Evolutionary conservation across 225 moss, liverwort and hornwort genomes (phyloP).

Genomic region (Straminergon stramineum): DNA sequence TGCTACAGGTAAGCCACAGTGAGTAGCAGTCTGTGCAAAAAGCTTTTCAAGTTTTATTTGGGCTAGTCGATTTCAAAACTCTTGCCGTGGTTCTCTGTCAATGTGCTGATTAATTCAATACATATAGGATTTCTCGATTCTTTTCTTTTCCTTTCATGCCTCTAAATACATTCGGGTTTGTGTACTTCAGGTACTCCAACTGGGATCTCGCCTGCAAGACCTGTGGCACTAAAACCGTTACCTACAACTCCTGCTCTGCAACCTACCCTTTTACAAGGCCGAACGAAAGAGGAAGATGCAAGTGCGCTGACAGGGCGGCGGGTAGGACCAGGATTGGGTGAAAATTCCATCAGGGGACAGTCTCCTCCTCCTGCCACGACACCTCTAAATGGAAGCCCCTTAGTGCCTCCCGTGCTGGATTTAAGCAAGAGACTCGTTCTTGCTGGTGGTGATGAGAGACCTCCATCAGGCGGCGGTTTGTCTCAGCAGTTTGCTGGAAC

Average conservation of each 20-base stretch:
- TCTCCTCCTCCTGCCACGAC: constrained; percentile 44
- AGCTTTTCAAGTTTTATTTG: not conserved
- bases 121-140: not conserved
- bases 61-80: not conserved
- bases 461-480: constrained; percentile 52
- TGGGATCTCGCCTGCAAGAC: constrained; percentile 42
- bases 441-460: constrained; percentile 62
- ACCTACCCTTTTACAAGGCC: constrained; percentile 30
- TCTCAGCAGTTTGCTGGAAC: constrained; percentile 75
- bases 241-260: constrained; percentile 30
- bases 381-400: constrained; percentile 32
- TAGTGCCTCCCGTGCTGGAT: constrained; percentile 48
- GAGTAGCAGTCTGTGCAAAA: not conserved
- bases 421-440: constrained; percentile 64
- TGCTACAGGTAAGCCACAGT: constrained; percentile 19
- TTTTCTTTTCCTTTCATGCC: not conserved
- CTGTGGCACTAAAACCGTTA: constrained; percentile 47
- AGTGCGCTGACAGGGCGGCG: constrained; percentile 44
- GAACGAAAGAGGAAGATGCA: constrained; percentile 74
- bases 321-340: constrained; percentile 34
- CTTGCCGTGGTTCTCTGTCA: not conserved
- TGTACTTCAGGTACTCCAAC: constrained; percentile 31
- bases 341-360: constrained; percentile 38
- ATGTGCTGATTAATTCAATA: not conserved
- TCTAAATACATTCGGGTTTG: not conserved